Evolutionary conservation across 768 basidiomycete species (phyloP).

Genomic region (Hemileccinum rubropunctum): DNA sequence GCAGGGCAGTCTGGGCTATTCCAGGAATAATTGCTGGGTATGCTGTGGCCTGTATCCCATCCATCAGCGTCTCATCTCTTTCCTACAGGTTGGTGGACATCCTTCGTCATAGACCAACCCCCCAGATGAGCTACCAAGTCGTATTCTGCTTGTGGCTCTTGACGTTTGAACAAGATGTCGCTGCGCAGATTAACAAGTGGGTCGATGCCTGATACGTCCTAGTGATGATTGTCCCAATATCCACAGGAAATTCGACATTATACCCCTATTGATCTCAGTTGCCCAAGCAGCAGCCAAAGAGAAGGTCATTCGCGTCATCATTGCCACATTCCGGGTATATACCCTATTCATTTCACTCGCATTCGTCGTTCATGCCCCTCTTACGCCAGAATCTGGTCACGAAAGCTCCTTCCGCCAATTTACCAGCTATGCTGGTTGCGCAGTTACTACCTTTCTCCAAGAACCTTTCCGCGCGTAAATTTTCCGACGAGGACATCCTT

Average conservation of each 20-base stretch:
- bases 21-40: slow-evolving; percentile 69
- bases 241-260: slow-evolving; percentile 80
- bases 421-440: slow-evolving; percentile 89
- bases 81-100: slow-evolving; percentile 74
- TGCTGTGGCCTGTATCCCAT: slow-evolving; percentile 3
- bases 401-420: slow-evolving; percentile 83
- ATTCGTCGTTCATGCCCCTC: slow-evolving; percentile 3
- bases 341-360: background rate
- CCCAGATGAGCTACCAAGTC: slow-evolving; percentile 96
- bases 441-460: slow-evolving; percentile 84
- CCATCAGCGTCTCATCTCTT: background rate
- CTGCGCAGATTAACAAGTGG: slow-evolving; percentile 85
- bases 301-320: slow-evolving; percentile 91
- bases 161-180: slow-evolving; percentile 84
- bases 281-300: slow-evolving; percentile 93
- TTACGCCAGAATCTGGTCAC: slow-evolving; percentile 73
- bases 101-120: slow-evolving; percentile 73
- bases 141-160: slow-evolving; percentile 92
- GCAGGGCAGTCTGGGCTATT: slow-evolving; percentile 78
- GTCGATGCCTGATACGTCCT: slow-evolving; percentile 20
- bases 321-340: slow-evolving; percentile 84
- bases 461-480: slow-evolving; percentile 81
- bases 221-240: background rate
- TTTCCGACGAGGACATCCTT: slow-evolving; percentile 91
- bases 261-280: slow-evolving; percentile 78